phyloP scores from a whole-genome alignment of 805 yeast species.

The Metschnikowia arizonensis region DNA sequence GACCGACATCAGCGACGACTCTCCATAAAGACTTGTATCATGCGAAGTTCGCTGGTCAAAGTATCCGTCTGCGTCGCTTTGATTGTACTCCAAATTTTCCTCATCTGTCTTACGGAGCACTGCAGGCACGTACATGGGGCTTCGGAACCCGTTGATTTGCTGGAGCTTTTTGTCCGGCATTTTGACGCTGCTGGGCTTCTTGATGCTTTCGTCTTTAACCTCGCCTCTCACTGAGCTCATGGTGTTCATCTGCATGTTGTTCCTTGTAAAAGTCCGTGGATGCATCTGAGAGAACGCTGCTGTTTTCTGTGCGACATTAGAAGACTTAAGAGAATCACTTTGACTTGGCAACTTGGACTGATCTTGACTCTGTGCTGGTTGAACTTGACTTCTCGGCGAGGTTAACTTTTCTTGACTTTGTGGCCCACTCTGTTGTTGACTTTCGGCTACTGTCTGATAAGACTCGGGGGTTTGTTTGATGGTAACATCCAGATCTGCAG shows the following conservation, averaged over 20 bases:
- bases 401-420: neutral
- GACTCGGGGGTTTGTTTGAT: neutral
- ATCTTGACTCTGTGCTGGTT: too few species aligned
- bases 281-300: neutral
- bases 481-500: slow-evolving; percentile 4
- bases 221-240: neutral
- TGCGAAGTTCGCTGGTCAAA: neutral
- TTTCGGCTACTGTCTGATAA: too few species aligned
- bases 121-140: slow-evolving; percentile 88
- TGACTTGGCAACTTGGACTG: neutral
- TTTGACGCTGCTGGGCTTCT: neutral
- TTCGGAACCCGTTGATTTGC: slow-evolving; percentile 75
- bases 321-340: neutral
- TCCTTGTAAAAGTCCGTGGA: neutral
- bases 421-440: neutral
- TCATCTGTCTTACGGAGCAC: slow-evolving; percentile 53
- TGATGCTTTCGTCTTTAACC: neutral
- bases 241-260: neutral
- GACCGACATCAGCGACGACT: slow-evolving; percentile 23
- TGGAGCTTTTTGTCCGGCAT: slow-evolving; percentile 38
- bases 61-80: slow-evolving; percentile 3
- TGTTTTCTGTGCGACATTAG: neutral
- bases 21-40: neutral
- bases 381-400: too few species aligned
- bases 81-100: slow-evolving; percentile 11